Evolutionary conservation across 805 yeast genomes (phyloP), one percentile per base, ranked within the genome.

Genomic region (Saccharomycopsis sp.): DNA sequence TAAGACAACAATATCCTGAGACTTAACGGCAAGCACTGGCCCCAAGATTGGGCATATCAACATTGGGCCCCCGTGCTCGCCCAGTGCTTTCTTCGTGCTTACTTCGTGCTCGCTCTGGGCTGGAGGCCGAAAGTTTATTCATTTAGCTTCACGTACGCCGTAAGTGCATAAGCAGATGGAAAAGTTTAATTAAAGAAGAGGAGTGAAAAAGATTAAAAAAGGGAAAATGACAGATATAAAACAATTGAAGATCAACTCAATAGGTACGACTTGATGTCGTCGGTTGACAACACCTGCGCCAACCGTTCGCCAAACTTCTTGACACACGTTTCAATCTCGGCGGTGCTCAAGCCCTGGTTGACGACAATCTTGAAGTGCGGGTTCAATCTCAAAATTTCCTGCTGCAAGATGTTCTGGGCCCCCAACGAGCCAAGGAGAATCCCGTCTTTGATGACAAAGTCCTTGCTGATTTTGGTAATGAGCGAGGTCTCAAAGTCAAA

Each of bases 351-450:
- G 3, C 65, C 69, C 7, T 69, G 63, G 43, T 71, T 73, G 30
- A 74, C 54, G 48, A 65, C 62, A 18, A 81, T 53, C 41, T 72
- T 65, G 50, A 82, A 59, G 44, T 76, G 73, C 34, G 85, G 85
- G 36, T 73, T 68, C 32, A 77, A 60, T 7, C 92, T 86, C 46
- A 82, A 65, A 38, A 76, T 62, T 56, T 87, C 96, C 54, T 80
- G 94, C 50, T 73, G 77, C 41, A 79, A 64, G 9, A 86, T 65
- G 53, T 95, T 75, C 30, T 77, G 63, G 2, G 62, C 49, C n/a
- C n/a, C n/a, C n/a, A n/a, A n/a, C 45, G 67, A 52, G 8, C 73
- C 68, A 35, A 88, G 67, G 46, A 86, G 67, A 13, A 84, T 65
- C 35, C 65, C 68, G 12, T 74, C 71, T 13, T 68, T 58, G 8